A percentile compares a stretch with the other conserved stretches of the same genome.
Conservation (phyloP, 78 protist genomes). For the Cavenderia fasciculata region DNA sequence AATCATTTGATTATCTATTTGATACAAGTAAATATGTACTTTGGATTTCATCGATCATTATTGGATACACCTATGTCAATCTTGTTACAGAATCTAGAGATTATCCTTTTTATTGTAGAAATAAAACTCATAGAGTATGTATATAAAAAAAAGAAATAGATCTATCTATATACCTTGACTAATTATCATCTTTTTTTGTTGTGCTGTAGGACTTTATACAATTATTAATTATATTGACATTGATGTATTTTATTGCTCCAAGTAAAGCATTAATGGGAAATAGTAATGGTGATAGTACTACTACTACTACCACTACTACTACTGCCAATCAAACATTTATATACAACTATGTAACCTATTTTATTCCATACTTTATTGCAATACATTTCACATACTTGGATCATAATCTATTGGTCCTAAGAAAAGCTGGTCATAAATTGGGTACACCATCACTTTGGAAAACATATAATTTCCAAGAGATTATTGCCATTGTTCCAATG, state of each 20-base stretch:
- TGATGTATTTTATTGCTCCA: slow-evolving; percentile 22
- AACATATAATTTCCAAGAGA: slow-evolving; percentile 29
- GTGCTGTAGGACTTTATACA: slow-evolving; percentile 29
- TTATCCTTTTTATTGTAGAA: slow-evolving; percentile 61
- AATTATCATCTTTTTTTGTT: background rate
- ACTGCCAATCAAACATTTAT: slow-evolving; percentile 27
- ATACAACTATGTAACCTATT: slow-evolving; percentile 27
- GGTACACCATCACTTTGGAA: slow-evolving; percentile 72
- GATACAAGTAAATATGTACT: slow-evolving; percentile 25
- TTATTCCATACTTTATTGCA: slow-evolving; percentile 19
- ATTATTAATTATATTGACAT: background rate
- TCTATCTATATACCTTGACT: background rate
- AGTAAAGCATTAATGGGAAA: slow-evolving; percentile 42
- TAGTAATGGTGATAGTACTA: too few species aligned
- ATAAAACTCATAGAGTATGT: slow-evolving; percentile 37
- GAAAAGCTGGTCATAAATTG: slow-evolving; percentile 54
- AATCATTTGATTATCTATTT: slow-evolving; percentile 16
- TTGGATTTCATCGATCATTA: slow-evolving; percentile 24
- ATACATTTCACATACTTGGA: slow-evolving; percentile 53
- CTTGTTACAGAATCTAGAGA: slow-evolving; percentile 37
- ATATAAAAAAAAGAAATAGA: background rate
- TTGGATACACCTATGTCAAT: slow-evolving; percentile 51
- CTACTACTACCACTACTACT: too few species aligned
- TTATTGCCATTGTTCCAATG: slow-evolving; percentile 16
- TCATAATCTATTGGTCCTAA: slow-evolving; percentile 26